These are phyloP conservation scores for Phanerodontia chrysosporium DNA, from an alignment of 768 basidiomycete genomes.

Conservation along the genomic window DNA sequence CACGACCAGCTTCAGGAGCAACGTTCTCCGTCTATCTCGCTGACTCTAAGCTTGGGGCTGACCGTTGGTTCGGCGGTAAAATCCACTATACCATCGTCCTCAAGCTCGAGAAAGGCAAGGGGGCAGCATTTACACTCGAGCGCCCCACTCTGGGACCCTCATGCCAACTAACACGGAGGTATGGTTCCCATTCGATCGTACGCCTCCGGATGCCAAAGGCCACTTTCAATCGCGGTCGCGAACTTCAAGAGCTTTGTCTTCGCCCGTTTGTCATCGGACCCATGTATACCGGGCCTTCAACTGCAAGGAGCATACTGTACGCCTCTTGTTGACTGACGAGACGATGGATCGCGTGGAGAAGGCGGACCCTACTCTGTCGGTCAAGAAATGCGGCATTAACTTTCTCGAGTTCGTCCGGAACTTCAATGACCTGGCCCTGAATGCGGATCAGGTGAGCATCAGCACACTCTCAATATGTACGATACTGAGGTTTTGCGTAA, in stretches of 20 bases:
- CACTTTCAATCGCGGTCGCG: conserved; percentile 27
- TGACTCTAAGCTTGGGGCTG: background rate
- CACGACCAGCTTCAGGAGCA: background rate
- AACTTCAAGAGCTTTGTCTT: conserved; percentile 38
- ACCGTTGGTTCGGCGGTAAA: conserved; percentile 58
- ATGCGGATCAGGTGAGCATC: conserved; percentile 45
- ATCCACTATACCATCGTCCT: conserved; percentile 48
- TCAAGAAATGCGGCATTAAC: background rate
- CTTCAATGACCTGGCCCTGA: conserved; percentile 48
- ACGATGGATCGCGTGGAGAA: background rate
- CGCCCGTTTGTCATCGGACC: conserved; percentile 51
- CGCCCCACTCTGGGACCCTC: conserved; percentile 51
- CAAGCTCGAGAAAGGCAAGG: conserved; percentile 10
- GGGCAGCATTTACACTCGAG: conserved; percentile 39
- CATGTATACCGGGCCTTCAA: conserved; percentile 57
- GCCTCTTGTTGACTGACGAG: conserved; percentile 54
- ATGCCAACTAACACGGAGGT: conserved; percentile 51
- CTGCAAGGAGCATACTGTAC: conserved; percentile 54
- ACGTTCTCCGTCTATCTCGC: background rate
- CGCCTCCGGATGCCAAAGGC: conserved; percentile 39
- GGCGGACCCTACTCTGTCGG: too few species aligned
- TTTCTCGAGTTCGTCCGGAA: conserved; percentile 48
- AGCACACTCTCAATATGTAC: background rate
- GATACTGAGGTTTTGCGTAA: background rate
- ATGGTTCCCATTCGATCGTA: conserved; percentile 59